Base-by-base conservation (phyloP, 306 rosid species). In the Chamaecrista fasciculata region DNA sequence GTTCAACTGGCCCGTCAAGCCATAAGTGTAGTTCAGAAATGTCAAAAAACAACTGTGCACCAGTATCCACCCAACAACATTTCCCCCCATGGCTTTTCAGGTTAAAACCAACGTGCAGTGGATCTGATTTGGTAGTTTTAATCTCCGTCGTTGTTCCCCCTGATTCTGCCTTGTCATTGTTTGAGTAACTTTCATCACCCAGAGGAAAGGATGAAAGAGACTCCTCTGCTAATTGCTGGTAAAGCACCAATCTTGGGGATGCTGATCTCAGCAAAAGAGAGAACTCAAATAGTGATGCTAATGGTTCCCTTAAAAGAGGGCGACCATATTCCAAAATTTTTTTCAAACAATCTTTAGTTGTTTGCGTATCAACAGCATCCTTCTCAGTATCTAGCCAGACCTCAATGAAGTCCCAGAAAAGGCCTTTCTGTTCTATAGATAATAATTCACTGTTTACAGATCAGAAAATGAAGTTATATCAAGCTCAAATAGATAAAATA, bases 61-160 rank as follows among this genome's bases (percentile, higher is more conserved):
- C 97, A 40, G 83, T 87, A 76, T 94, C 95, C 66, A 94, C 86
- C 97, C 99, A 94, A 70, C 97, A 91, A 57, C 99, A 94, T 25
- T 81, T 91, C 14, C 96, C 95, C 28, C 68, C 75, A 6, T 87
- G 87, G 39, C 81, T 61, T 61, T 78, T 70, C 1, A 82, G 90
- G 71, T 70, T 77, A 29, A 26, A 74, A 76, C 84, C 90, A 65
- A 59, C 80, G 77, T 66, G 76, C 51, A 86, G 75, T 33, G 72
- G 64, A 50, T 88, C 94, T 59, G 86, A 67, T 46, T 59, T 78
- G 61, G 21, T 73, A 18, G 52, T 69, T 69, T 67, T 81, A 23
- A 26, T 44, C 10, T 63, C 42, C 57, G 70, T 58, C 29, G 60
- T 66, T n/a, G 76, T 46, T 58, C 77, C 88, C 11, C 50, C 26